Evolutionary conservation across 1,284 basidiomycete species (phyloP), one percentile per base, ranked within the genome.

Genomic region (Meira nashicola): DNA sequence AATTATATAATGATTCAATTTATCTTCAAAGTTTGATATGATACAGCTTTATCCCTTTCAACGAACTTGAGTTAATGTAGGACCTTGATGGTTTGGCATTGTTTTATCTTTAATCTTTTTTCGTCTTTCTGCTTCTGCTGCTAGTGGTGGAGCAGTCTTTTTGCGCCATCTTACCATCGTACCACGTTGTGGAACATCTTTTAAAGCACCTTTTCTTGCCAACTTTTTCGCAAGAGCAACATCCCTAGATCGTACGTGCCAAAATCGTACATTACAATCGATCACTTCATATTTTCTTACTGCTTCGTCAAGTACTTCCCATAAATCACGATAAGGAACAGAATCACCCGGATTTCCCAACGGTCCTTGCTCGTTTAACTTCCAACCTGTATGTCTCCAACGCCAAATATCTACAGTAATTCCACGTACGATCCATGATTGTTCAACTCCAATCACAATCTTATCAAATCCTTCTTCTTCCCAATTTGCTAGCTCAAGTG

Each of bases 401-500:
- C 65, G 60, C 70, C 70, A 77, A 57, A 77, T 76, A 60, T 74
- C 68, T 10, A 70, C 41, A 12, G 64, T 47, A 57, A 77, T 77
- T 0, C 74, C 76, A 43, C 66, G 67, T 37, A 77, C 75, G 14
- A 78, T 63, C 76, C 76, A 78, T 4, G 57, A 48, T 44, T 77
- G 68, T 44, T 73, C 66, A 7, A 68, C 70, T 23, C 68, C 76
- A 14, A 78, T 58, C 21, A 78, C 76, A 41, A 78, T 61, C 63
- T 77, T 72, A 60, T 77, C 70, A 23, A 76, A 76, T 8, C 76
- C 76, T 51, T 78, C 76, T 12, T 66, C 52, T 39, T 77, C 73
- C 76, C 76, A 78, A 1, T 40, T 54, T 6, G 55, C 44, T 50
- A 67, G 75, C 44, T 78, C 76, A 39, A 78, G 59, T 3, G 73